Base-by-base conservation (phyloP, 1,284 basidiomycete species). In the Stygiomarasmius scandens region DNA sequence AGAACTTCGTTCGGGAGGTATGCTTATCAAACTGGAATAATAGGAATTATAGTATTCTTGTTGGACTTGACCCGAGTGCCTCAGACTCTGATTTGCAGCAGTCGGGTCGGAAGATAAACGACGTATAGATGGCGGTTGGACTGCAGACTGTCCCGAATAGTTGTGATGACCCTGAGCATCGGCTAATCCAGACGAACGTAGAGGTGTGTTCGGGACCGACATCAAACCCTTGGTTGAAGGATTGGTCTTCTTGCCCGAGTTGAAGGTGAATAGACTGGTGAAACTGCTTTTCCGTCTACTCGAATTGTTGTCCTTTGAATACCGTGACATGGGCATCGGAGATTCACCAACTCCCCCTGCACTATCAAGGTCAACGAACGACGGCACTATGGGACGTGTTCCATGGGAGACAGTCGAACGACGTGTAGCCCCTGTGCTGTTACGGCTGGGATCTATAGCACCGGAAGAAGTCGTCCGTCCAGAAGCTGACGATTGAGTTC, bases 311-410 rank as follows among this genome's bases (percentile, higher is more conserved):
- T 55, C 71, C 69, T 55, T 60, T 46, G 27, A 38, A 68, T 70
- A 49, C 52, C 64, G 63, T 14, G 12, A 19, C 22, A 69, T 48
- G 36, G 81, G 83, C 41, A 71, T 69, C 2, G 87, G 87, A 0
- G 84, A 80, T 61, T 85, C 83, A 29, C 86, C 86, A 23, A 89
- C 77, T 32, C 83, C 85, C 22, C 83, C 84, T 10, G 75, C 66
- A 51, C 71, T 64, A 63, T 79, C 77, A 8, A 77, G 67, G 60
- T 74, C 74, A 63, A 77, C 69, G 61, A 75, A 78, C 0, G 79
- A 75, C 10, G 76, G 69, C 2, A 72, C 62, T 19, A 72, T 71
- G n/a, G 66, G 66, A 11, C 67, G 66, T 1, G 60, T 49, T 36
- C 20, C 60, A 23, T 69, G 69, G 10, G 72, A 68, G 12, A 70